Evolutionary conservation across 139 green algal genomes (phyloP), one percentile per base, ranked within the genome.

Genomic region (Limnomonas spitsbergensis): DNA sequence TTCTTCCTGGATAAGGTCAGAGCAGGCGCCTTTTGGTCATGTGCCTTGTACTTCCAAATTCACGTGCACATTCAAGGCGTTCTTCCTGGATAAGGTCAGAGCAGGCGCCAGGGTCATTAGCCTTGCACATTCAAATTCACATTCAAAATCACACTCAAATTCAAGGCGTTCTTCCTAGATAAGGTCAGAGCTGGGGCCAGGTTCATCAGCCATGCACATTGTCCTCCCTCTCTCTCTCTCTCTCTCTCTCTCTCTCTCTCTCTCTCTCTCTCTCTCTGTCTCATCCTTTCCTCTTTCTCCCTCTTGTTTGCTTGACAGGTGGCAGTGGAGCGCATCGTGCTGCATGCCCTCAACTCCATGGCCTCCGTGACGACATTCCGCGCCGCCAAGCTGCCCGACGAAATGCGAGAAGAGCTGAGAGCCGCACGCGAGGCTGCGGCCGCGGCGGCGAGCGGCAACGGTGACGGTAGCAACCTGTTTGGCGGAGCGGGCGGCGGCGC

Each of bases 111-210:
- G n/a, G n/a, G n/a, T n/a, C n/a, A n/a, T n/a, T n/a, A n/a, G n/a
- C n/a, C n/a, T n/a, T n/a, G n/a, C n/a, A n/a, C n/a, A n/a, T n/a
- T n/a, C n/a, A n/a, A n/a, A n/a, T n/a, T n/a, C n/a, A n/a, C n/a
- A n/a, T n/a, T n/a, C n/a, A n/a, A n/a, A n/a, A n/a, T n/a, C n/a
- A n/a, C n/a, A n/a, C n/a, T n/a, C n/a, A 94, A 94, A 82, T 76
- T 95, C 24, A 78, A 85, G 29, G 79, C 70, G 0, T 80, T 80
- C 61, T 94, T 91, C 84, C 78, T 94, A 36, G 89, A 91, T 38
- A 29, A 81, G 20, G 53, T 91, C 3, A 54, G 79, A 47, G 0
- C 40, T 32, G 38, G n/a, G n/a, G n/a, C n/a, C n/a, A n/a, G n/a
- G n/a, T n/a, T n/a, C n/a, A n/a, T n/a, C n/a, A n/a, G n/a, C n/a